Evolutionary conservation across 768 basidiomycete species (phyloP), one percentile per base, ranked within the genome.

Genomic region (Lactifluus pinguis): DNA sequence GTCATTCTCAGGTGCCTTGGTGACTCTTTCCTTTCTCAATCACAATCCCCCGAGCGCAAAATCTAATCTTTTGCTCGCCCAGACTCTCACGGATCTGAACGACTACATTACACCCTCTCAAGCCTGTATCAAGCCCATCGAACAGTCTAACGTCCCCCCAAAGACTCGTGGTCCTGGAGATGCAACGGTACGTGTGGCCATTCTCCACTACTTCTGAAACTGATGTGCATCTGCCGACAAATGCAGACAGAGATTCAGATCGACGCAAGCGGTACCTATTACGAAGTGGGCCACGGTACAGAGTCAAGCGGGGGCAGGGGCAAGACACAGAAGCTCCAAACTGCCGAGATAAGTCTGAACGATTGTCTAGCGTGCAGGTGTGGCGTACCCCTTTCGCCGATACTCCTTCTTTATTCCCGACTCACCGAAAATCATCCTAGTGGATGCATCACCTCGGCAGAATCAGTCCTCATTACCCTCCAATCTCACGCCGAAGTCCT

Each of bases 301-400:
- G 69, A 10, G 55, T 55, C 32, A 60, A 62, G 59, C 29, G n/a
- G 34, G 19, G 45, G 36, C 30, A 51, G 8, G 25, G 8, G 44
- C 19, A 41, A 30, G 72, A 13, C 73, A 36, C 79, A 78, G 72
- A 94, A 91, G 73, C 79, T 99, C 11, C 83, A 92, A 68, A 92
- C 92, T 66, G 97, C 97, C 2, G 89, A 98, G 72, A 92, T 99
- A 66, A 98, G 86, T 70, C 73, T 99, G 67, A 98, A 97, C 66
- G 97, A 99, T 70, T 99, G 97, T 75, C 79, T 99, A 49, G 97
- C 97, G 29, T 98, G 97, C 80, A 97, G 93, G 95, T 92, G 14
- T 34, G 32, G 6, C 32, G 32, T 34, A 42, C 30, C 11, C n/a
- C 30, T 42, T 45, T 29, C 42, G 5, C 32, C 25, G 15, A 21